Base-by-base conservation (phyloP, 768 basidiomycete genomes). In the Suillus sp. region DNA sequence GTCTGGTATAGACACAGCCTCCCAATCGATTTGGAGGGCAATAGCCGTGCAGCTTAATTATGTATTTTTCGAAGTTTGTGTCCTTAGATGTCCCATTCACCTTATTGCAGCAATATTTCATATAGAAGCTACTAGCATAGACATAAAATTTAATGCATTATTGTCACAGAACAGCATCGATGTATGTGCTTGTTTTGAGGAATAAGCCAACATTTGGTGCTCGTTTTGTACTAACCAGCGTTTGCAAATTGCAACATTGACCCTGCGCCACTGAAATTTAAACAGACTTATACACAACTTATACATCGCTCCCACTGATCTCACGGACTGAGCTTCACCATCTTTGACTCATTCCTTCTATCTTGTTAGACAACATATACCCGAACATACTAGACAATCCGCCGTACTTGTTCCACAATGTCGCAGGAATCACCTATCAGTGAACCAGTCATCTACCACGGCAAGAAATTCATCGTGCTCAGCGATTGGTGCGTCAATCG, bases 391-490 rank as follows among this genome's bases (percentile, higher is more conserved):
- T 48, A 56, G 37, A 56, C 16, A 14, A 25, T 16, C 22, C 54
- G 14, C 38, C 22, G 22, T 62, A 60, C 47, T 48, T 14, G 9
- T 14, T 43, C 45, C 38, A 22, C 35, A n/a, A 56, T 37, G 74
- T 71, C n/a, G 79, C 89, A 32, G 75, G 85, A 70, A 91, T 89
- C 75, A 87, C 86, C 37, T 2, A 81, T 94, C 0, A 91, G 90
- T 5, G 92, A 93, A 76, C 93, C 93, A 30, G 88, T 91, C 1
- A 77, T 96, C 38, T 86, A 93, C 77, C 84, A 89, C 77, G 87
- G 91, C 78, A 92, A 93, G 77, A 84, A 85, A 71, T 95, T 95
- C 64, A 87, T 96, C 22, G 91, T 91, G 13, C 79, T 96, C 51
- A 92, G 93, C 60, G 95, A 98, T 74, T 98, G 95, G 94, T 95